phyloP scores from a whole-genome alignment of 805 yeast genomes.

The Teunomyces barrocoloradensis region DNA sequence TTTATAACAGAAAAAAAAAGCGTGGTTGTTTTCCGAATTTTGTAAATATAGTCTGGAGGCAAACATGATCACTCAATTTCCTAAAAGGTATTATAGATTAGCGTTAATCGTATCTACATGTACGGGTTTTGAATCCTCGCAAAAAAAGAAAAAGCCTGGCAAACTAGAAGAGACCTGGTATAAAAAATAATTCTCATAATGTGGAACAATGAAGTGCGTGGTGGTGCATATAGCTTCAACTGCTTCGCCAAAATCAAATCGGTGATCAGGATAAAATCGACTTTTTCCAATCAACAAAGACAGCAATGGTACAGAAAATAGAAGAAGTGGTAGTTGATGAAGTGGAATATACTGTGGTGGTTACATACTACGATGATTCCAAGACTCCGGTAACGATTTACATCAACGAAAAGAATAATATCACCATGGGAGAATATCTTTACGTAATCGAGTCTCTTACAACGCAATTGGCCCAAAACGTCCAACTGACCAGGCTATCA shows the following conservation, averaged over 20 bases:
- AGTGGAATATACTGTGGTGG: slow-evolving; percentile 14
- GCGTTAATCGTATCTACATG: slow-evolving; percentile 1
- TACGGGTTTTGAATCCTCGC: not conserved
- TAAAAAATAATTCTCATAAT: not conserved
- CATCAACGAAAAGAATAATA: slow-evolving; percentile 22
- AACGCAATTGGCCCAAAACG: slow-evolving; percentile 16
- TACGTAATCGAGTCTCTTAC: slow-evolving; percentile 27
- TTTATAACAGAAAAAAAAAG: not conserved
- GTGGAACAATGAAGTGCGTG: not conserved
- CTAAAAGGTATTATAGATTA: slow-evolving; percentile 3
- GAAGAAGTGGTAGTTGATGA: slow-evolving; percentile 7
- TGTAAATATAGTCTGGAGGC: not conserved
- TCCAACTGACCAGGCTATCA: slow-evolving; percentile 15
- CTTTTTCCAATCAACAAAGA: not conserved
- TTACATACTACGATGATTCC: slow-evolving; percentile 8
- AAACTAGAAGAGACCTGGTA: not conserved
- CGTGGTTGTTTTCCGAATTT: not conserved
- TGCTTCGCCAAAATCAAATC: not conserved
- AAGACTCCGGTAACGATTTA: slow-evolving; percentile 30
- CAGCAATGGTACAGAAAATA: slow-evolving; percentile 10
- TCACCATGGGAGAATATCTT: slow-evolving; percentile 25
- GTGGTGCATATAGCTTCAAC: not conserved
- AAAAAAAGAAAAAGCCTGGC: not conserved
- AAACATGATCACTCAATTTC: not conserved
- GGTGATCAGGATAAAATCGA: not conserved